Evolutionary conservation across 441 rosid genomes (phyloP).

Genomic region (Populus trichocarpa): DNA sequence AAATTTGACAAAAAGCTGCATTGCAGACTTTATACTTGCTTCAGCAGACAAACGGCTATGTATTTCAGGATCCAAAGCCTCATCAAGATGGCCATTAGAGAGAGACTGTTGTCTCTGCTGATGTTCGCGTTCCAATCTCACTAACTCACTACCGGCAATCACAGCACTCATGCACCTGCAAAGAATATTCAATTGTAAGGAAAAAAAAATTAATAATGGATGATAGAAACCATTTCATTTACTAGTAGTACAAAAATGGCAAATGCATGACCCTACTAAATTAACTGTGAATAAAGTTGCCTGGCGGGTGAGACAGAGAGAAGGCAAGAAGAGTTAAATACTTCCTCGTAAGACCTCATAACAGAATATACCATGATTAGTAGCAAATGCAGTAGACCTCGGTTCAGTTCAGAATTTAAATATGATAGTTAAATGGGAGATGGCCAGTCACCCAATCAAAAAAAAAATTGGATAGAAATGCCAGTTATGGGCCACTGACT

Average conservation of each 20-base stretch:
- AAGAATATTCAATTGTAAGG: constrained; percentile 14
- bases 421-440: no score
- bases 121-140: constrained; percentile 83
- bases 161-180: constrained; percentile 92
- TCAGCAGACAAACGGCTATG: constrained; percentile 71
- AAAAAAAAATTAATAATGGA: neutral
- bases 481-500: no score
- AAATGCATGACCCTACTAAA: neutral
- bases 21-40: constrained; percentile 88
- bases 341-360: neutral
- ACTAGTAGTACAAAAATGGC: neutral
- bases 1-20: constrained; percentile 90
- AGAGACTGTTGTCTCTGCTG: constrained; percentile 66
- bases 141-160: constrained; percentile 85
- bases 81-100: constrained; percentile 67
- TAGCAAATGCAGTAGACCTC: neutral
- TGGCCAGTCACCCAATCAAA: no score
- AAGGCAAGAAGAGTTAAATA: neutral
- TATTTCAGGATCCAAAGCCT: constrained; percentile 64
- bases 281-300: neutral
- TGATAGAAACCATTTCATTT: neutral
- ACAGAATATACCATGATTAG: neutral
- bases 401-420: neutral
- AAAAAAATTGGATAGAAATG: neutral
- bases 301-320: neutral